Percentiles rank a stretch among this genome's conserved stretches.
Evolutionary conservation across 331 rosid species (phyloP).

Genomic region (Saraca asoca): DNA sequence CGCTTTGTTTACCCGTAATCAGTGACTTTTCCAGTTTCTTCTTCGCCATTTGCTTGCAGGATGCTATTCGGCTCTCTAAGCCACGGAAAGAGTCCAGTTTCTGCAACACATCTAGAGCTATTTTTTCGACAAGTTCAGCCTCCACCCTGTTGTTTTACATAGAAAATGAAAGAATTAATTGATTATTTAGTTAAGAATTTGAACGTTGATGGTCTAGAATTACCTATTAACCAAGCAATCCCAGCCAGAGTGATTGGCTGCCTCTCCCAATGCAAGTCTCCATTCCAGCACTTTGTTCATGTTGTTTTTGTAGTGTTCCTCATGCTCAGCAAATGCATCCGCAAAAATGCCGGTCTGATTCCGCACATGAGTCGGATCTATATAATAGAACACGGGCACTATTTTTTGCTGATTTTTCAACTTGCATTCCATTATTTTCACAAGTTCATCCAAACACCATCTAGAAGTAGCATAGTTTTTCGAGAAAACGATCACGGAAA

Average conservation of each 20-base stretch:
- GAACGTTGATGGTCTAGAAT: background rate
- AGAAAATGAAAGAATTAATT: no score
- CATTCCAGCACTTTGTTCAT: constrained; percentile 20
- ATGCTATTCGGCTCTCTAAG: no score
- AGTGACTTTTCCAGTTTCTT: no score
- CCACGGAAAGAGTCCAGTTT: no score
- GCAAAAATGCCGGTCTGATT: constrained; percentile 29
- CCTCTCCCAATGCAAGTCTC: constrained; percentile 34
- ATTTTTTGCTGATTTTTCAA: background rate
- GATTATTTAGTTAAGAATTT: no score
- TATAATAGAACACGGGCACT: constrained; percentile 32
- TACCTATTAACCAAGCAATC: constrained; percentile 32
- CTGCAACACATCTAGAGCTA: no score
- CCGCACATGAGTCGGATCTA: constrained; percentile 30
- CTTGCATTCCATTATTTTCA: constrained; percentile 34
- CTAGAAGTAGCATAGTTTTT: constrained; percentile 22
- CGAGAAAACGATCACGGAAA: constrained; percentile 36
- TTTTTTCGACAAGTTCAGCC: no score
- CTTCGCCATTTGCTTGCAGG: no score
- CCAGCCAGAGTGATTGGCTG: constrained; percentile 36
- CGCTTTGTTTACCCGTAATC: no score
- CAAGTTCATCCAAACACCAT: constrained; percentile 37
- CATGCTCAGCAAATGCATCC: constrained; percentile 29
- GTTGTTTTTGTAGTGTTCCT: background rate
- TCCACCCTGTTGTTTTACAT: background rate